phyloP scores from a whole-genome alignment of 805 yeast species.

The Ogataea polymorpha region DNA sequence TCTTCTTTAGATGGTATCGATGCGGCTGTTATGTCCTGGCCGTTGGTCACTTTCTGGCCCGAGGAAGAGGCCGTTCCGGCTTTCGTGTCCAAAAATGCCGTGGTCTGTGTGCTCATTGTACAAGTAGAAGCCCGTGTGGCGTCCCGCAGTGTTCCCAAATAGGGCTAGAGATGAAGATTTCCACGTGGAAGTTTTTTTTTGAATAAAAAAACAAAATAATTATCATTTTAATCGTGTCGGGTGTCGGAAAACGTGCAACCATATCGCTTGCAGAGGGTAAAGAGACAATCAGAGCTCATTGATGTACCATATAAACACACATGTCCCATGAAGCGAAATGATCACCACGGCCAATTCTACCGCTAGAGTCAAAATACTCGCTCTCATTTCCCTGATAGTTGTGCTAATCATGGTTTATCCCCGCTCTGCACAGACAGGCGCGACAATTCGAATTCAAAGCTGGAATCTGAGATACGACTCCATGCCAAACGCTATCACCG shows the following conservation, averaged over 20 bases:
- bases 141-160: neutral
- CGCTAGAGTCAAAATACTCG: neutral
- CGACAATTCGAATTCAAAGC: slow-evolving; percentile 19
- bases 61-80: neutral
- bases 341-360: neutral
- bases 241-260: neutral
- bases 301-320: neutral
- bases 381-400: neutral
- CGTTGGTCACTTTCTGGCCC: neutral
- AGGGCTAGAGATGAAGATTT: neutral
- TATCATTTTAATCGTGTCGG: neutral
- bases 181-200: slow-evolving; percentile 2
- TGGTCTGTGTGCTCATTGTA: neutral
- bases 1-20: slow-evolving; percentile 21
- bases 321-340: neutral
- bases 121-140: neutral
- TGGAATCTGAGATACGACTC: slow-evolving; percentile 33
- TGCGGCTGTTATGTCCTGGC: slow-evolving; percentile 1
- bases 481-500: slow-evolving; percentile 18
- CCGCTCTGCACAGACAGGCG: neutral
- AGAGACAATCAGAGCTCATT: neutral
- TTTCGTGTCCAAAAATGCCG: neutral
- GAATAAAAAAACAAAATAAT: neutral
- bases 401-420: neutral
- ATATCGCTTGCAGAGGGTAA: neutral